Evolutionary conservation across 305 asterid genomes (phyloP), one percentile per base, ranked within the genome.

Genomic region (Fraxinus sp.): DNA sequence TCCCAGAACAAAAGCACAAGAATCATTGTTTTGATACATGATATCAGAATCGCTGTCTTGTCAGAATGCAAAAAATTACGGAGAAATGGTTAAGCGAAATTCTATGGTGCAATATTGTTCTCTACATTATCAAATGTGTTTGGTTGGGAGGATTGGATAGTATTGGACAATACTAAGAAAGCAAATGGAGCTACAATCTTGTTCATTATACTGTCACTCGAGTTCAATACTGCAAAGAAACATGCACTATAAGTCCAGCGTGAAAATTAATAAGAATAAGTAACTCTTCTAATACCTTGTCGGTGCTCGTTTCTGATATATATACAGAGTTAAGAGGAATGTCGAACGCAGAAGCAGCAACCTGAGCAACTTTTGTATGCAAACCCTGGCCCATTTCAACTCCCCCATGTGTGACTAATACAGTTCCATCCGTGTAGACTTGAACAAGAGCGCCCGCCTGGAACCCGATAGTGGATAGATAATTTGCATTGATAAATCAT

Each of bases 301-400:
- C 99, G 3, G 99, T 95, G 86, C 99, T 95, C 24, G 99, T 95
- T 88, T 95, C 99, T 4, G 99, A 95, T 84, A 95, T 94, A 85
- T 94, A 95, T 41, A 95, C 94, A 32, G 97, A 92, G 88, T 88
- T 93, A 74, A 95, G 94, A 30, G 99, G 98, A 88, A 95, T 92
- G 85, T 90, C 46, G 83, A 95, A 94, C 79, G 91, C 89, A 78
- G 99, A 92, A 7, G 99, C 99, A 84, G 99, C 99, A 77, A 95
- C 87, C 88, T 95, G 99, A 70, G 98, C 98, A 79, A 95, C 91
- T 90, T 95, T 95, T 71, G 99, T 95, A 85, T 95, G 99, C 91
- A 95, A 89, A 83, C 99, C 98, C 82, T 95, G 99, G 72, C 99
- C 99, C 99, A 95, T 95, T 88, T 95, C 99, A 28, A 94, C 97